Base-by-base conservation (phyloP, 768 basidiomycete species). In the Cystofilobasidium capitatum region DNA sequence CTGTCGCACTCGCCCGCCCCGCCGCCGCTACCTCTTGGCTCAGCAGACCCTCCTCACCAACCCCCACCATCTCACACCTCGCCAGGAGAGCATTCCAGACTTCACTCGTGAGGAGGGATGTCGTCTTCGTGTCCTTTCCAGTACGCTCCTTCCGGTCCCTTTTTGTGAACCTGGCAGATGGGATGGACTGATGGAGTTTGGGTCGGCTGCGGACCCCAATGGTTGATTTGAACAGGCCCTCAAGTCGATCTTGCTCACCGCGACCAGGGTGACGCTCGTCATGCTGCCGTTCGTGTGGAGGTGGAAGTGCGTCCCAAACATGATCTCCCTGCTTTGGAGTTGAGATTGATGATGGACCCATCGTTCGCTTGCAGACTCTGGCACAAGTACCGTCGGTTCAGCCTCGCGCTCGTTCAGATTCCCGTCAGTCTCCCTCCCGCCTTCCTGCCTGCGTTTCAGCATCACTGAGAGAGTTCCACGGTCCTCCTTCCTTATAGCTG, bases 41-140 rank as follows among this genome's bases (percentile, higher is more conserved):
- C n/a, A n/a, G n/a, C n/a, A n/a, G n/a, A n/a, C n/a, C n/a, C n/a
- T n/a, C n/a, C n/a, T n/a, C n/a, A n/a, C n/a, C n/a, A n/a, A n/a
- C n/a, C n/a, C 5, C n/a, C 4, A 26, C 47, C 24, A 9, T 6
- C 3, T 26, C 47, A 26, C 47, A 16, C 47, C 3, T 4, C 2
- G 13, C 10, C 24, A 26, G 10, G 4, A 6, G 74, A 9, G 10
- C 45, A 7, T 80, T 81, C 65, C 79, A 76, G 60, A 68, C 78
- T 6, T 70, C 77, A 8, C 57, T 66, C 3, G 62, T 69, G 0
- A 69, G 76, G 0, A 64, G 70, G 9, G 80, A 81, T 72, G 74
- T 81, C 49, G 76, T 81, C 69, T 80, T 80, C 73, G 68, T 80
- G 49, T 71, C 79, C 4, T 73, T 80, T 20, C 80, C 80, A 3